Base-by-base conservation (phyloP, 2,329 filamentous ascomycete genomes). In the Epicoccum sorghinum region DNA sequence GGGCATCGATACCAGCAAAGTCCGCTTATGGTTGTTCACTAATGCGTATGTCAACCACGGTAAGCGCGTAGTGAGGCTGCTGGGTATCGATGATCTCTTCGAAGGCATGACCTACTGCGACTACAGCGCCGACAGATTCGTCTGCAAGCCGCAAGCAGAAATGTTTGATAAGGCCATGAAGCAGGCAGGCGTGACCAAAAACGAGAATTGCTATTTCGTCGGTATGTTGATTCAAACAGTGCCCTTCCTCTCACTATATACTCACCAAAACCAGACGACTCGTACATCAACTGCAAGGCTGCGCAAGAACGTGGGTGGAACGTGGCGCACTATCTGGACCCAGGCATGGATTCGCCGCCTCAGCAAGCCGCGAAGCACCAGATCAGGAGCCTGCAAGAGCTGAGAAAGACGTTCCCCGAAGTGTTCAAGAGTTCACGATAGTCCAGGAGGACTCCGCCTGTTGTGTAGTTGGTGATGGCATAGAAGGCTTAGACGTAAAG, bases 81-180 rank as follows among this genome's bases (percentile, higher is more conserved):
- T 99, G 2, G 87, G 84, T 2, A 80, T 99, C 23, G 92, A 96
- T 1, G 91, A 96, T 71, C 78, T 93, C 24, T 99, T 99, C 70
- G 93, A 98, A 59, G 95, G 95, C 7, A 86, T 98, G 57, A 99
- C 95, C 0, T 99, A 86, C 74, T 99, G 96, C 71, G 91, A 99
- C 75, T 99, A 99, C 75, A 82, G 80, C 9, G 77, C 83, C 13
- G 79, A 85, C 37, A 88, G 85, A 5, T 82, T 99, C 58, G 77
- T 96, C 41, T 97, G 95, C 79, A 99, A 99, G 74, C 95, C 95
- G 3, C 83, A 89, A 52, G 81, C 82, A 47, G 86, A 87, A 46
- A 95, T 96, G 89, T 99, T 87, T 71, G 83, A 83, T 33, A 96
- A 95, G 77, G 95, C 90, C 5, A 96, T 98, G 89, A 80, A 75